These are phyloP conservation scores for Phalaenopsis aphrodite DNA, from an alignment of 106 monocot genomes.

Conservation along the genomic window DNA sequence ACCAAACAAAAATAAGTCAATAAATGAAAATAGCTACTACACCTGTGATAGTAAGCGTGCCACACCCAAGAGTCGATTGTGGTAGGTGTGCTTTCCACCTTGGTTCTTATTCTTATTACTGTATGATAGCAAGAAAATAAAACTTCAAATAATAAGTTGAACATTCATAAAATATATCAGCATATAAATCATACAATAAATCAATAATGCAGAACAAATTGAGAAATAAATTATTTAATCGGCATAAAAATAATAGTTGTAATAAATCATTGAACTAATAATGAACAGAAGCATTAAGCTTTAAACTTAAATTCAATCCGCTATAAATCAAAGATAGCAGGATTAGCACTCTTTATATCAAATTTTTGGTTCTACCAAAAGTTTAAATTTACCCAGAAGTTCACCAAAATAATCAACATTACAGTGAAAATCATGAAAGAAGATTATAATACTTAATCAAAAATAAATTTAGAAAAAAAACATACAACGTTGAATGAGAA, in stretches of 20 bases:
- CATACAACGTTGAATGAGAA: constrained; percentile 23
- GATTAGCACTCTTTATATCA: not conserved
- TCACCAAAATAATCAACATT: not conserved
- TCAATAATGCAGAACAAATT: not conserved
- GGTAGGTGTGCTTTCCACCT: constrained; percentile 28
- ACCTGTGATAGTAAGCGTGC: constrained; percentile 76
- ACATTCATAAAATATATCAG: not conserved
- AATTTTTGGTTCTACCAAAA: not conserved
- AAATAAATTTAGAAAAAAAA: constrained; percentile 7
- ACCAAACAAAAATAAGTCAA: not conserved
- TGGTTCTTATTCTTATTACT: constrained; percentile 33
- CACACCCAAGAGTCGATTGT: constrained; percentile 51
- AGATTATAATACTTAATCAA: not conserved
- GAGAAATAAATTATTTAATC: not conserved
- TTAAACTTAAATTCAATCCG: not conserved
- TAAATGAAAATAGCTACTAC: not conserved
- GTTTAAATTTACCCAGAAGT: not conserved
- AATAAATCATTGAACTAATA: not conserved
- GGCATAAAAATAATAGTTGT: not conserved
- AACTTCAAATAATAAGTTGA: not conserved
- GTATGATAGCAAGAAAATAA: constrained; percentile 1
- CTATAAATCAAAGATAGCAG: not conserved
- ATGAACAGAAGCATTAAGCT: not conserved
- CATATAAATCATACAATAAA: not conserved
- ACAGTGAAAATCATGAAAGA: not conserved